Percentiles rank a stretch among this genome's conserved stretches.
Conservation (phyloP, 139 green algal species). For the Chloropicon primus region DNA sequence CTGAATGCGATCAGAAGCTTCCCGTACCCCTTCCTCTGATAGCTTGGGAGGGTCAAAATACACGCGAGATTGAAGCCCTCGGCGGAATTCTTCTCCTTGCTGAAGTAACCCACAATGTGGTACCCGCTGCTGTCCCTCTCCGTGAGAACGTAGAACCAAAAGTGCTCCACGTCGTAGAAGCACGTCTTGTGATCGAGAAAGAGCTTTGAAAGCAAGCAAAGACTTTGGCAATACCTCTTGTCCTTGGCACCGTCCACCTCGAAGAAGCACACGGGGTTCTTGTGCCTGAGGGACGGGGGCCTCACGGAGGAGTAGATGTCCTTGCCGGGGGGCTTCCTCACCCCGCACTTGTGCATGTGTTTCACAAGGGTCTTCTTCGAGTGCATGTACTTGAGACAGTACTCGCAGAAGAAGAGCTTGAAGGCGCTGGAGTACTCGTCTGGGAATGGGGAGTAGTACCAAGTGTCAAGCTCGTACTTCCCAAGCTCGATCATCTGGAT, state of each 20-base stretch:
- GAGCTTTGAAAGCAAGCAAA: constrained; percentile 97
- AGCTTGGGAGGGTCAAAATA: constrained; percentile 92
- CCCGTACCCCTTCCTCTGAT: constrained; percentile 96
- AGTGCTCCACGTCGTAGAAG: constrained; percentile 96
- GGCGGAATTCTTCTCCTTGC: constrained; percentile 72
- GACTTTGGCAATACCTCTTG: constrained; percentile 89
- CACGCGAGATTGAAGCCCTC: constrained; percentile 98
- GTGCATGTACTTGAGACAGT: constrained; percentile 67
- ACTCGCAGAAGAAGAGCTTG: constrained; percentile 97
- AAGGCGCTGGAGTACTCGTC: constrained; percentile 50
- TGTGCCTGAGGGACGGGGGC: constrained; percentile 77
- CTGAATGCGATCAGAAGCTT: constrained; percentile 96
- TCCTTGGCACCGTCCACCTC: constrained; percentile 80
- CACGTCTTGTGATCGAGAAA: constrained; percentile 99
- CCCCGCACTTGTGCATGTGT: constrained; percentile 78
- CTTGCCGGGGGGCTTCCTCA: constrained; percentile 87
- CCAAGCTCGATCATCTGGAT: constrained; percentile 89
- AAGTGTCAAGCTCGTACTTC: constrained; percentile 87
- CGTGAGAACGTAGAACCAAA: constrained; percentile 98
- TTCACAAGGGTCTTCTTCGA: constrained; percentile 68
- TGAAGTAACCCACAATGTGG: constrained; percentile 34
- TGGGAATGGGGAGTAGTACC: constrained; percentile 96
- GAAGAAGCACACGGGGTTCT: constrained; percentile 22
- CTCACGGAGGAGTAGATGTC: constrained; percentile 85
- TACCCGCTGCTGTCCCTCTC: constrained; percentile 86